phyloP scores from a whole-genome alignment of 2,329 filamentous ascomycete genomes.

The Arthroderma sp. region DNA sequence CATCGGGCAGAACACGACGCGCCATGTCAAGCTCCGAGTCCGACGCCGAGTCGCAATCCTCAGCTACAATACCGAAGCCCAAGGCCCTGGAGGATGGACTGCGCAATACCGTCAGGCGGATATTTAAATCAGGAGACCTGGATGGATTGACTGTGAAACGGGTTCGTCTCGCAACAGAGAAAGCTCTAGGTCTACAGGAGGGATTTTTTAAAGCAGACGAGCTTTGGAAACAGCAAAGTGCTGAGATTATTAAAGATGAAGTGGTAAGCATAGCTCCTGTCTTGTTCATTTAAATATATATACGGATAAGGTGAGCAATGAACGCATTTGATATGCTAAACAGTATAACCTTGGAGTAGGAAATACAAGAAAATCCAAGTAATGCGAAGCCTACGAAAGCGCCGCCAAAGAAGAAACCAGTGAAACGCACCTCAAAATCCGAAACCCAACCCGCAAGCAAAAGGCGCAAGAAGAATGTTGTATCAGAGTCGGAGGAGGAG shows the following conservation, averaged over 20 bases:
- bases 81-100: conserved; percentile 23
- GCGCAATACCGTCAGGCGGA: conserved; percentile 24
- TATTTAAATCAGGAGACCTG: conserved; percentile 26
- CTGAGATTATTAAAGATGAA: conserved; percentile 40
- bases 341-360: background rate
- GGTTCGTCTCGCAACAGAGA: conserved; percentile 41
- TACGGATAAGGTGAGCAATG: too few species aligned
- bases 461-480: conserved; percentile 21
- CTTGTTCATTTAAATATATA: too few species aligned
- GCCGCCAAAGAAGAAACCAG: conserved; percentile 11
- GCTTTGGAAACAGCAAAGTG: conserved; percentile 43
- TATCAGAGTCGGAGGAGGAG: conserved; percentile 12
- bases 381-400: conserved; percentile 9
- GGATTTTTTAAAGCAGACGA: conserved; percentile 43
- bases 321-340: too few species aligned
- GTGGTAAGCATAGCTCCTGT: conserved; percentile 25
- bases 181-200: conserved; percentile 36
- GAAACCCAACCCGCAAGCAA: conserved; percentile 18
- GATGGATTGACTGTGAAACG: conserved; percentile 46
- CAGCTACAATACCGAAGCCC: conserved; percentile 19
- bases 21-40: conserved; percentile 17
- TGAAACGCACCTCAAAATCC: conserved; percentile 19
- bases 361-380: conserved; percentile 4
- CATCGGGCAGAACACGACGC: too few species aligned
- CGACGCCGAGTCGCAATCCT: conserved; percentile 17